A percentile compares a stretch with the other conserved stretches of the same genome.
Evolutionary conservation across 2,329 filamentous ascomycete genomes (phyloP).

Genomic region (Achaetomium macrosporum): DNA sequence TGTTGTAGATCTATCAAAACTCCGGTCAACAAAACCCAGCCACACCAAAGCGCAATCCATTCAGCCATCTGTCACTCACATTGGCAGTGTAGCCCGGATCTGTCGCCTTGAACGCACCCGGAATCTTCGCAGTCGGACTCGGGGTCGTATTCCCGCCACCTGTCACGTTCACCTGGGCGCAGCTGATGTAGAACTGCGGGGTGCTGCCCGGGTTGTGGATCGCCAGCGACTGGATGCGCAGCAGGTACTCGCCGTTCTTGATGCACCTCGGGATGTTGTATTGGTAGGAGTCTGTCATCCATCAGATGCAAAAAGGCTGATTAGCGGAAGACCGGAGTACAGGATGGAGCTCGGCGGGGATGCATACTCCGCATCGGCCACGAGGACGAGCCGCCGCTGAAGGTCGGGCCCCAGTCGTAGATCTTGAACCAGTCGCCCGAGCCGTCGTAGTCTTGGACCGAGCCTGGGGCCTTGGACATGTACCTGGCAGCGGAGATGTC

Average conservation of each 20-base stretch:
- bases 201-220: conserved; percentile 34
- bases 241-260: conserved; percentile 34
- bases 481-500: conserved; percentile 25
- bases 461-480: conserved; percentile 36
- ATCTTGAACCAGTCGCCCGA: conserved; percentile 40
- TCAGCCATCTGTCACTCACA: conserved; percentile 18
- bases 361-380: conserved; percentile 28
- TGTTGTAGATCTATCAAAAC: conserved; percentile 26
- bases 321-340: conserved; percentile 1
- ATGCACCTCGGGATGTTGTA: conserved; percentile 26
- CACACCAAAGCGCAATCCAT: no score
- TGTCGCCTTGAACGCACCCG: conserved; percentile 31
- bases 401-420: conserved; percentile 31
- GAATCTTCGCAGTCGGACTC: conserved; percentile 31
- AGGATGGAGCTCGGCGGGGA: background rate
- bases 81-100: conserved; percentile 34
- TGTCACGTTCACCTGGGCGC: conserved; percentile 28
- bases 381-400: conserved; percentile 25
- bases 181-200: conserved; percentile 41
- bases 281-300: conserved; percentile 23
- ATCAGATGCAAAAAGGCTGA: background rate
- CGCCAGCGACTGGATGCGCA: conserved; percentile 41
- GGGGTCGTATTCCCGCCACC: conserved; percentile 35
- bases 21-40: background rate
- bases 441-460: conserved; percentile 33